Conservation (phyloP, 495 filamentous ascomycete species). For the Lindgomyces ingoldianus region DNA sequence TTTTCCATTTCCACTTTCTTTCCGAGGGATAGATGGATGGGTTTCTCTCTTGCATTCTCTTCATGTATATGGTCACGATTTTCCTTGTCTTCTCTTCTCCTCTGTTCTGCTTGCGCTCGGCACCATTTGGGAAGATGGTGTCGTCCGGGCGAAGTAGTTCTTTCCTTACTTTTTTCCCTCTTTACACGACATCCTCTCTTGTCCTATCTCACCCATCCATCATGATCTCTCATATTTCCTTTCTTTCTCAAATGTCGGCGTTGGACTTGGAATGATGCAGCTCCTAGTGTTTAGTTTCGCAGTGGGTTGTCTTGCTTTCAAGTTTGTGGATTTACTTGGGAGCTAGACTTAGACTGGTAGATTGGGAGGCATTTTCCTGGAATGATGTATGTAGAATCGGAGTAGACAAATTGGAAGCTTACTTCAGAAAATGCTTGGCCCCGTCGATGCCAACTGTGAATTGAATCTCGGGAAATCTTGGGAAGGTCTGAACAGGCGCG, state of each 20-base stretch:
- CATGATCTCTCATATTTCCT: not conserved
- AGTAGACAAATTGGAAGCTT: not conserved
- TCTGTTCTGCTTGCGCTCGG: conserved; percentile 5
- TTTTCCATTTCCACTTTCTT: not conserved
- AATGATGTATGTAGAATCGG: not conserved
- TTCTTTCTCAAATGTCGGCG: not conserved
- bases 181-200: not conserved
- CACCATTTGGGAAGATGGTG: conserved; percentile 25
- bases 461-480: no score
- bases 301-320: not conserved
- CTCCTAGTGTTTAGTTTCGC: conserved; percentile 5
- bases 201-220: no score
- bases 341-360: conserved; percentile 8
- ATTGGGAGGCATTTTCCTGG: not conserved
- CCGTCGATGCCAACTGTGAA: no score
- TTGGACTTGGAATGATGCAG: not conserved
- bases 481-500: no score
- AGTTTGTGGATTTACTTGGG: not conserved
- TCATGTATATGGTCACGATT: not conserved
- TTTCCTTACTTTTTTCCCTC: not conserved
- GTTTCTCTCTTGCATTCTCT: not conserved
- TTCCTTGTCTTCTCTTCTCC: not conserved
- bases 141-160: conserved; percentile 9
- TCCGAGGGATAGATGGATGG: no score
- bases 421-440: not conserved